A percentile compares a stretch with the other conserved stretches of the same genome.
Evolutionary conservation across 1,139 yeast genomes (phyloP).

Genomic region (Yamadazyma pseudoaaseri): DNA sequence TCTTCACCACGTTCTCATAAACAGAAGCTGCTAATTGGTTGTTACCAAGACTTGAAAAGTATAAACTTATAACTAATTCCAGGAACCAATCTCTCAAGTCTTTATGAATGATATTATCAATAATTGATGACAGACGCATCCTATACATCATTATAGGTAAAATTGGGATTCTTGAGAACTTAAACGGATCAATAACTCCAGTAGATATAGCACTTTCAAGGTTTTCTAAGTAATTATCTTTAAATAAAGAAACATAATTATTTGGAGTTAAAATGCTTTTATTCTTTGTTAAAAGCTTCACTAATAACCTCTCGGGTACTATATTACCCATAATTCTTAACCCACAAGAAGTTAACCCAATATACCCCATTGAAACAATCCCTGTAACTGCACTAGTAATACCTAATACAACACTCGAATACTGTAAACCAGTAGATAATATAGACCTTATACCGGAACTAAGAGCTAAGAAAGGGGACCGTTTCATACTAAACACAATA

Average conservation of each 20-base stretch:
- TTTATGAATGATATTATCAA: slow-evolving; percentile 25
- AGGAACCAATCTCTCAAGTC: slow-evolving; percentile 24
- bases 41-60: slow-evolving; percentile 40
- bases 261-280: background rate
- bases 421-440: slow-evolving; percentile 26
- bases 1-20: slow-evolving; percentile 10
- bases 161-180: slow-evolving; percentile 39
- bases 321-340: slow-evolving; percentile 38
- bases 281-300: slow-evolving; percentile 26
- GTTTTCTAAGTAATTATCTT: slow-evolving; percentile 22
- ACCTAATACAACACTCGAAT: slow-evolving; percentile 35
- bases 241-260: slow-evolving; percentile 18
- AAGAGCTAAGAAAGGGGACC: slow-evolving; percentile 27
- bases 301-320: slow-evolving; percentile 35
- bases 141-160: slow-evolving; percentile 42
- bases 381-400: slow-evolving; percentile 44
- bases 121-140: slow-evolving; percentile 37
- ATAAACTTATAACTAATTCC: slow-evolving; percentile 37
- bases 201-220: slow-evolving; percentile 34
- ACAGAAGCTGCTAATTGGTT: slow-evolving; percentile 28
- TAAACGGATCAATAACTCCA: slow-evolving; percentile 40
- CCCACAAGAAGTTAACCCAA: slow-evolving; percentile 43
- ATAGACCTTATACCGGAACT: slow-evolving; percentile 20
- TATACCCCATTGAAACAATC: slow-evolving; percentile 39
- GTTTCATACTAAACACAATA: slow-evolving; percentile 33